Evolutionary conservation across 345 rosid genomes (phyloP).

Genomic region (Salix arbutifolia): DNA sequence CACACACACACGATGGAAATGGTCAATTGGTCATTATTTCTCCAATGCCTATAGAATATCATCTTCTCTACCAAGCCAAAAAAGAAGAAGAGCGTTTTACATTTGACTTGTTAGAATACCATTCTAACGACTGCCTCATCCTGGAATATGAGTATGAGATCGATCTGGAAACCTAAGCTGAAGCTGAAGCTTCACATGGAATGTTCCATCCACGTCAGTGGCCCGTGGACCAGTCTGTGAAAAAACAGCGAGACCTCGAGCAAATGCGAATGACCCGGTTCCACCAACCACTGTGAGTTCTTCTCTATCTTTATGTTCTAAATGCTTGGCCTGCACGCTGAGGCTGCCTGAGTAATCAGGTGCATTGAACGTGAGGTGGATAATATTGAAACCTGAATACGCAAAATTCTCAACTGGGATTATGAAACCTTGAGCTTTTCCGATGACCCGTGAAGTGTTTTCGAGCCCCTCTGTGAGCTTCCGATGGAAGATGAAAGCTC

Average conservation of each 20-base stretch:
- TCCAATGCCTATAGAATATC: background rate
- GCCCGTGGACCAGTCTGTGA: constrained; percentile 20
- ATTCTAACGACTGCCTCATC: constrained; percentile 24
- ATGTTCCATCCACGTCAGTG: constrained; percentile 32
- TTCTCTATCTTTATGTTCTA: constrained; percentile 34
- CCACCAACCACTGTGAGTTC: constrained; percentile 70
- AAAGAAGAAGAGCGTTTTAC: background rate
- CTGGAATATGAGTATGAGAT: constrained; percentile 38
- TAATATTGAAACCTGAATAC: constrained; percentile 55
- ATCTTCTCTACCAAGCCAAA: too few relatives aligned
- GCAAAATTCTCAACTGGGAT: constrained; percentile 60
- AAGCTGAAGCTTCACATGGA: constrained; percentile 77
- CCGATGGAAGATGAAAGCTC: constrained; percentile 63
- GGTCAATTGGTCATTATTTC: too few relatives aligned
- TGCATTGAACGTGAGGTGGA: constrained; percentile 62
- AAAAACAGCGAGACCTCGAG: constrained; percentile 66
- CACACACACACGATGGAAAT: too few relatives aligned
- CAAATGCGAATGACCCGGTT: constrained; percentile 76
- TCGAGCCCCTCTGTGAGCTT: constrained; percentile 62
- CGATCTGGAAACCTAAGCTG: constrained; percentile 57
- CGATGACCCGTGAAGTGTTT: constrained; percentile 59
- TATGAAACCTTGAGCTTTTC: constrained; percentile 77
- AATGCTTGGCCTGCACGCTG: constrained; percentile 49
- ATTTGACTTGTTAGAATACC: background rate
- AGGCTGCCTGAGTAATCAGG: constrained; percentile 57